Percentiles rank a stretch among this genome's conserved stretches.
Evolutionary conservation across 78 protist species (phyloP).

Genomic region (Dictyostelium brefeldianum): DNA sequence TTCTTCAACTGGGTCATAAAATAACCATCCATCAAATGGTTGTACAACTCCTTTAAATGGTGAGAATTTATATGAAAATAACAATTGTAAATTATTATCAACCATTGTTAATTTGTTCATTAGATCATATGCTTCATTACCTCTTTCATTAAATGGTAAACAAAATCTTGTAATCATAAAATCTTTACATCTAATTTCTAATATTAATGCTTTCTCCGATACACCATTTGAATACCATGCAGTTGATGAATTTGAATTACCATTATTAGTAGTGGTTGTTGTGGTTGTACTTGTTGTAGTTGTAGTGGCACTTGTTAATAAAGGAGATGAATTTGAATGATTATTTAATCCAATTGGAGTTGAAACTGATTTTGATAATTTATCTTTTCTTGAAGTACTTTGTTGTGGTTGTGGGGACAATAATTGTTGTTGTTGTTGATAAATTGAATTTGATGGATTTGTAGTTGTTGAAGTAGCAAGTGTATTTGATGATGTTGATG

Average conservation of each 20-base stretch:
- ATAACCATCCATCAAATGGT: slow-evolving; percentile 64
- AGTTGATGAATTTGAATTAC: background rate
- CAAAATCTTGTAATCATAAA: slow-evolving; percentile 55
- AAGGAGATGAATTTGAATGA: background rate
- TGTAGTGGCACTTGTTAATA: background rate
- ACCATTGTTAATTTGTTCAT: background rate
- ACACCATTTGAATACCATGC: slow-evolving; percentile 21
- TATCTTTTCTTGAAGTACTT: background rate
- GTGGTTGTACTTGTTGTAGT: slow-evolving; percentile 17
- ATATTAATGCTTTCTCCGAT: slow-evolving; percentile 65
- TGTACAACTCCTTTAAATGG: slow-evolving; percentile 13
- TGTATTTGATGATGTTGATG: too few relatives aligned
- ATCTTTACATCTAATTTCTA: slow-evolving; percentile 72
- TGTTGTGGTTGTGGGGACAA: background rate
- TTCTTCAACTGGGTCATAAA: slow-evolving; percentile 82
- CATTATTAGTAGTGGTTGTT: background rate
- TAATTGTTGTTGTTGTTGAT: too few relatives aligned
- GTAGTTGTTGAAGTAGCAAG: too few relatives aligned
- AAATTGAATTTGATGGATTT: too few relatives aligned
- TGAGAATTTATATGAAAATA: slow-evolving; percentile 27
- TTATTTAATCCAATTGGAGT: background rate
- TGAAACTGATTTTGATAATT: slow-evolving; percentile 8
- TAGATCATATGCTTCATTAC: slow-evolving; percentile 21
- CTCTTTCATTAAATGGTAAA: slow-evolving; percentile 50
- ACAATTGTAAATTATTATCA: background rate